Evolutionary conservation across 495 filamentous ascomycete species (phyloP), one percentile per base, ranked within the genome.

Genomic region (Ascodesmis nigricans): DNA sequence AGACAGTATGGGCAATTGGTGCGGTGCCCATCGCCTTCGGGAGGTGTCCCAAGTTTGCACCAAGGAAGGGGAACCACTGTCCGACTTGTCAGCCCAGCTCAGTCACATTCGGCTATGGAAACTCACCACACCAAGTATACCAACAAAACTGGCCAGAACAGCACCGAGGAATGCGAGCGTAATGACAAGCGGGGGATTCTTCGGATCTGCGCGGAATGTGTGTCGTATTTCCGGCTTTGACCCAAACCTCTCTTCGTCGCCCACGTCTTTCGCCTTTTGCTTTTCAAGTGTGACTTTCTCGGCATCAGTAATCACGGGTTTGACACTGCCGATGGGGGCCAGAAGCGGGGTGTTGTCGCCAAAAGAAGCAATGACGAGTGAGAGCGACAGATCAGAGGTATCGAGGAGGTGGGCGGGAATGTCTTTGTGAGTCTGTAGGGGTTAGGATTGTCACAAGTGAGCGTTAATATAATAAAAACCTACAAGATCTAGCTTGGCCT

Each of bases 331-430:
- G 14, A 50, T 19, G 18, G 31, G n/a, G 10, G 30, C 17, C 5
- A 49, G 13, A 3, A 39, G 32, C 10, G 39, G 15, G 1, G 39
- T 34, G 29, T 11, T n/a, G n/a, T 31, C 20, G 29, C 87, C 87
- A 47, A 92, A 93, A 0, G 81, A 90, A 34, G 66, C 90, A 39
- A 97, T 67, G 29, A 91, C 62, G 20, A 97, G 57, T 29, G 69
- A 75, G 13, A 79, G 82, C 56, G 53, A 93, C 63, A 7, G 80
- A 67, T 66, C 46, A 17, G 65, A 50, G 4, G 72, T 60, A 25
- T 64, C 55, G 41, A 91, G 68, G 44, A 95, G 67, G 57, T 90
- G 81, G 24, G 71, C 40, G 18, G 87, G 90, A 38, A 97, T 66
- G 50, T 93, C 87, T 59, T 81, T 87, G 39, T 83, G 77, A 30